phyloP scores from a whole-genome alignment of 352 stramenopile species.

The Phytophthora melonis region DNA sequence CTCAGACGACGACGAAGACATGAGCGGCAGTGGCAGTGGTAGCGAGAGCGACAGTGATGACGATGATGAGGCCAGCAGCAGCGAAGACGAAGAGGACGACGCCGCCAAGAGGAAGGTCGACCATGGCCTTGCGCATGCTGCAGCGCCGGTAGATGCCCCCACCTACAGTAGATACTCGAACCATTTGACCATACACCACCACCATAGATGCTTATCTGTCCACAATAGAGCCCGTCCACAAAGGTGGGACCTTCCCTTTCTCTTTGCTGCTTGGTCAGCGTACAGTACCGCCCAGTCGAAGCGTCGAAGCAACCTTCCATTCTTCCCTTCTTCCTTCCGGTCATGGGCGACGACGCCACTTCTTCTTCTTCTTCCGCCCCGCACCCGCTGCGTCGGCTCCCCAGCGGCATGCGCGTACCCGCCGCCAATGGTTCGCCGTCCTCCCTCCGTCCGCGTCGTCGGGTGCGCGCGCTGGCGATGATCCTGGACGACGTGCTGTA shows the following conservation, averaged over 20 bases:
- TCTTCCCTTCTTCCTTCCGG: too few relatives aligned
- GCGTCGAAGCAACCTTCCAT: background rate
- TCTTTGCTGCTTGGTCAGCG: conserved; percentile 19
- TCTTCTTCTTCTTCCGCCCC: background rate
- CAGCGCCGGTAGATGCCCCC: conserved; percentile 56
- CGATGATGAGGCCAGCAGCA: conserved; percentile 40
- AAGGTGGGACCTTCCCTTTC: conserved; percentile 7
- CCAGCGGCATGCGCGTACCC: conserved; percentile 33
- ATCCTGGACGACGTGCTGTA: conserved; percentile 90
- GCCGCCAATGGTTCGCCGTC: background rate
- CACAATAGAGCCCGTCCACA: conserved; percentile 10
- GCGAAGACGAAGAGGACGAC: conserved; percentile 46
- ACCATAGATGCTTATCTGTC: conserved; percentile 12
- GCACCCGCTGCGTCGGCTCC: conserved; percentile 28
- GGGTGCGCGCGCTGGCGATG: conserved; percentile 82
- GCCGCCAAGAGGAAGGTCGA: conserved; percentile 49
- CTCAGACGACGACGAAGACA: conserved; percentile 46
- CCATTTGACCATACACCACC: background rate
- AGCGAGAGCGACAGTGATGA: conserved; percentile 38
- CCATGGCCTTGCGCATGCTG: conserved; percentile 78
- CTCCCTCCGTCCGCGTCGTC: conserved; percentile 35
- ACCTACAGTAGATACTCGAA: conserved; percentile 9
- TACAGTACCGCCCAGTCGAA: background rate
- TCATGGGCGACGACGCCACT: conserved; percentile 21
- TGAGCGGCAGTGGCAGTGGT: conserved; percentile 46